Evolutionary conservation across 106 monocot genomes (phyloP).

Genomic region (Chionographis japonica): DNA sequence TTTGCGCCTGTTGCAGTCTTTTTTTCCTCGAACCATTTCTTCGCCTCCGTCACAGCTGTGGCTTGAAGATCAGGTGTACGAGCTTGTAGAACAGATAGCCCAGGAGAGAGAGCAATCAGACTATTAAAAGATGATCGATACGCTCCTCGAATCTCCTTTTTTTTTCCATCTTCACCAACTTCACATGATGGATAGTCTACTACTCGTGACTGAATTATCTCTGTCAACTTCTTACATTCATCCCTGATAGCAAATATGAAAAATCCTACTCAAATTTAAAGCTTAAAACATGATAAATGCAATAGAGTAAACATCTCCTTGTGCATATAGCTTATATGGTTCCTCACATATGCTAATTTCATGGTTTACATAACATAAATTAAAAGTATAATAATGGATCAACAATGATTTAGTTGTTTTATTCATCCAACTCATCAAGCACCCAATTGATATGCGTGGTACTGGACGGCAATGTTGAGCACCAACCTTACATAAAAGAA

Average conservation of each 20-base stretch:
- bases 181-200: constrained; percentile 6
- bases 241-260: constrained; percentile 13
- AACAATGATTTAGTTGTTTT: too few relatives aligned
- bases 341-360: too few relatives aligned
- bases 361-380: too few relatives aligned
- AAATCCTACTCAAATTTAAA: too few relatives aligned
- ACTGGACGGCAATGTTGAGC: too few relatives aligned
- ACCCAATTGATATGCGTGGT: too few relatives aligned
- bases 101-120: constrained; percentile 11
- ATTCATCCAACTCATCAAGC: too few relatives aligned
- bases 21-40: constrained; percentile 40
- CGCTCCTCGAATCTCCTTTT: constrained; percentile 6
- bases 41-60: constrained; percentile 36
- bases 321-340: too few relatives aligned
- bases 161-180: background rate
- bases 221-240: constrained; percentile 25
- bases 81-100: background rate
- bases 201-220: constrained; percentile 43
- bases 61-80: constrained; percentile 8
- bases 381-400: too few relatives aligned
- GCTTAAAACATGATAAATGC: too few relatives aligned
- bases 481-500: too few relatives aligned
- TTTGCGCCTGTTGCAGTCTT: constrained; percentile 19
- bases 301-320: too few relatives aligned
- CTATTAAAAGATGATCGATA: constrained; percentile 2